phyloP scores from a whole-genome alignment of 306 rosid genomes.

The Prunus padus region DNA sequence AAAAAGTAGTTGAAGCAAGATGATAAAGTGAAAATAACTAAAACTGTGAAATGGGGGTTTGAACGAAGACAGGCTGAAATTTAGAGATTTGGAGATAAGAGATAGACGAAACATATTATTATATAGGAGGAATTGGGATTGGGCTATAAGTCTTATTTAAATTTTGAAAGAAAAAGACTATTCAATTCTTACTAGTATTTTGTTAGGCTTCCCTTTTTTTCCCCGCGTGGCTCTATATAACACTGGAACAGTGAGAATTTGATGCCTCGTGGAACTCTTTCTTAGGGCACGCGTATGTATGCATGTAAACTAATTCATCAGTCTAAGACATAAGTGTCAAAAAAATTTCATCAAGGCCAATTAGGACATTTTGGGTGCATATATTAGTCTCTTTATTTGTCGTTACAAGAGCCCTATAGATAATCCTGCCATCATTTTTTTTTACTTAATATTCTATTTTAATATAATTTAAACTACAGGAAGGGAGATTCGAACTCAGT shows the following conservation, averaged over 20 bases:
- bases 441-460: too few species aligned
- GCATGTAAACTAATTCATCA: background rate
- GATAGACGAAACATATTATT: background rate
- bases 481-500: too few species aligned
- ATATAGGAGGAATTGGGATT: slow-evolving; percentile 21
- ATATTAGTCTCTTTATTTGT: too few species aligned
- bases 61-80: background rate
- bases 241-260: background rate
- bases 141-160: slow-evolving; percentile 1
- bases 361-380: background rate
- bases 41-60: background rate
- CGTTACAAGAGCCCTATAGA: too few species aligned
- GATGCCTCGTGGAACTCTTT: background rate
- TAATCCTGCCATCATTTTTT: too few species aligned
- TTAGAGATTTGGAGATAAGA: background rate
- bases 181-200: background rate
- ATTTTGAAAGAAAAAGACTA: slow-evolving; percentile 10
- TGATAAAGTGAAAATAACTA: background rate
- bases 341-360: background rate
- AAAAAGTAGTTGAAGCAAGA: background rate
- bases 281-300: background rate
- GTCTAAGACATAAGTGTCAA: background rate
- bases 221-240: background rate
- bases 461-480: too few species aligned
- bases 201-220: background rate